Percentiles rank a stretch among this genome's conserved stretches.
phyloP scores from a whole-genome alignment of 441 rosid genomes.

The Adansonia grandidieri region DNA sequence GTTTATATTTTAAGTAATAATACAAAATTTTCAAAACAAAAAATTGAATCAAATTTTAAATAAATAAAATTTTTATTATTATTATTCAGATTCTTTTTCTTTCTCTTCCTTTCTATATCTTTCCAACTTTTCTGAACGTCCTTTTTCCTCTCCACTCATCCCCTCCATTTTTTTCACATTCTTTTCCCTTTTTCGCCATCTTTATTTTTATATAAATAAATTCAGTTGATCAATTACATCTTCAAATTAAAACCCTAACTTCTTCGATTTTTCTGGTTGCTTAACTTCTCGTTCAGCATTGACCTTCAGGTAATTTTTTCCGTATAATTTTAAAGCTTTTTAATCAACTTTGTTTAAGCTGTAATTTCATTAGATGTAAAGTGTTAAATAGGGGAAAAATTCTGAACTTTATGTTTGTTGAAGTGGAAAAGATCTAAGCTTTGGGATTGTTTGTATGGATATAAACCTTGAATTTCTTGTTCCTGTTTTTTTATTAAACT shows the following conservation, averaged over 20 bases:
- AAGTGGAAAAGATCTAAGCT: background rate
- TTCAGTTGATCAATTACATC: background rate
- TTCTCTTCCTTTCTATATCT: background rate
- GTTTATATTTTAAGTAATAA: too few relatives aligned
- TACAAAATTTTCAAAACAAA: too few relatives aligned
- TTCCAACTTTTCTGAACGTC: background rate
- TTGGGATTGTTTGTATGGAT: background rate
- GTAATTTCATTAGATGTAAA: slow-evolving; percentile 1
- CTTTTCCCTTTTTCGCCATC: background rate
- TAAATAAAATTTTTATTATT: too few relatives aligned
- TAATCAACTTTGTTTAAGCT: background rate
- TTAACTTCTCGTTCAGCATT: background rate
- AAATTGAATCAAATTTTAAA: background rate
- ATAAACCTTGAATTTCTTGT: background rate
- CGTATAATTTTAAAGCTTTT: background rate
- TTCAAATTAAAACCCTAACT: background rate
- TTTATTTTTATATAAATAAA: background rate
- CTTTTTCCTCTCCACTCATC: background rate
- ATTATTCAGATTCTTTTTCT: background rate
- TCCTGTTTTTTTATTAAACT: background rate
- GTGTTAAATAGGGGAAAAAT: background rate
- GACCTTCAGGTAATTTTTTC: background rate
- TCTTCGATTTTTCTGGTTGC: background rate
- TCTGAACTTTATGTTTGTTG: background rate
- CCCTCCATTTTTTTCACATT: background rate